Conservation (phyloP, 1,139 yeast genomes). For the Zygosaccharomyces pseudobailii region DNA sequence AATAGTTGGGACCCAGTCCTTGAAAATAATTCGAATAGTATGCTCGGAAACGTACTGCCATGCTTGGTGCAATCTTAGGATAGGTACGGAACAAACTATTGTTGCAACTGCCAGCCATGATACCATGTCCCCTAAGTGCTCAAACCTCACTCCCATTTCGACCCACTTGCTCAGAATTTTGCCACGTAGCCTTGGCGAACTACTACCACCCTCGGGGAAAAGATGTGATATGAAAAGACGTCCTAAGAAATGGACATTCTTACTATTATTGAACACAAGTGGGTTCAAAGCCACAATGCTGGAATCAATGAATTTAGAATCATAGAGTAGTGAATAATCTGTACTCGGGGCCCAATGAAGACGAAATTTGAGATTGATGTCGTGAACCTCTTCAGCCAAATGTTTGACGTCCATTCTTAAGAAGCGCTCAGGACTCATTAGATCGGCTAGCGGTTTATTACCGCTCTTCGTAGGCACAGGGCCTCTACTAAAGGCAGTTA, state of each 20-base stretch:
- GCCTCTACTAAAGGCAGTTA: conserved; percentile 27
- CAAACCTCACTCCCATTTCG: conserved; percentile 71
- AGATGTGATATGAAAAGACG: conserved; percentile 67
- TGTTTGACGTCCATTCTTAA: conserved; percentile 46
- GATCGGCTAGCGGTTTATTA: conserved; percentile 15
- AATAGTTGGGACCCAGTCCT: conserved; percentile 92
- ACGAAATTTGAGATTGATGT: conserved; percentile 54
- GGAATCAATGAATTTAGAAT: conserved; percentile 40
- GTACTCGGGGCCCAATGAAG: conserved; percentile 69
- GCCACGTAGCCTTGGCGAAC: conserved; percentile 47
- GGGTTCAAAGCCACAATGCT: conserved; percentile 38
- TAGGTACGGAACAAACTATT: conserved; percentile 75
- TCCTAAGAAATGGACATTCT: conserved; percentile 73
- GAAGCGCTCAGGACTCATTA: conserved; percentile 36
- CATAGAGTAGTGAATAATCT: conserved; percentile 55
- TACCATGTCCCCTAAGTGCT: conserved; percentile 85
- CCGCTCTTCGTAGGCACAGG: conserved; percentile 12
- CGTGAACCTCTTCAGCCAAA: conserved; percentile 52
- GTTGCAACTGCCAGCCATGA: conserved; percentile 93
- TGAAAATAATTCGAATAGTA: conserved; percentile 57
- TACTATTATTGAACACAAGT: conserved; percentile 60
- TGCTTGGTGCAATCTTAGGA: conserved; percentile 63
- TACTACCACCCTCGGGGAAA: conserved; percentile 36
- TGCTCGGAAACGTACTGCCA: conserved; percentile 73
- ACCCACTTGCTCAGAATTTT: conserved; percentile 78